Base-by-base conservation (phyloP, 2,329 filamentous ascomycete species). In the Aspergillus cejpii region DNA sequence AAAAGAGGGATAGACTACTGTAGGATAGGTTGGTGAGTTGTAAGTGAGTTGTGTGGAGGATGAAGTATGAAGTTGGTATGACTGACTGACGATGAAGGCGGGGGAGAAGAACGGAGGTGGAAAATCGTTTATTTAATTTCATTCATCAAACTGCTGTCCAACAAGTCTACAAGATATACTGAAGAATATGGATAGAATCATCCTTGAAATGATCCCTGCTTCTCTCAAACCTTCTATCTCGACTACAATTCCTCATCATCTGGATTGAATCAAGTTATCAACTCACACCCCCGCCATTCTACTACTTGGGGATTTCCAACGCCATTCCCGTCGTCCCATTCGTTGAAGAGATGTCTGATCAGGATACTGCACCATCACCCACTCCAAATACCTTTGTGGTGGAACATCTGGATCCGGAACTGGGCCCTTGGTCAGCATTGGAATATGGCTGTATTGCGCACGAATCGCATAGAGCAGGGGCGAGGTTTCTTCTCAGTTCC, bases 371-470 rank as follows among this genome's bases (percentile, higher is more conserved):
- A 37, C 26, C 43, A 34, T 45, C 52, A 14, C 21, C 63, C 33
- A 54, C 51, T 14, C 64, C 66, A 53, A 86, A 89, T 69, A 90
- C 82, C 34, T 96, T 92, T 70, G 86, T 97, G 60, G 90, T 97
- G 58, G 91, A 97, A 74, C 91, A 98, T 69, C 82, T 98, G 53
- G 92, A 98, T 71, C 84, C 87, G 31, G 92, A 98, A 69, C 78
- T 98, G 23, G 92, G 94, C 26, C 79, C 81, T 31, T 98, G 92
- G 92, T 97, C 92, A 19, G 82, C 87, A 52, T 79, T 97, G 42
- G 92, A 98, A 72, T 98, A 98, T 72, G 74, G 81, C 44, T 80
- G 85, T 60, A 96, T 98, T 64, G 88, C 88, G 41, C 74, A 78
- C 49, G 92, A 98, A 73, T 88, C 85, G 41, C 73, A 80, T 51